phyloP scores from a whole-genome alignment of 495 filamentous ascomycete species.

The Cercophora newfieldiana region DNA sequence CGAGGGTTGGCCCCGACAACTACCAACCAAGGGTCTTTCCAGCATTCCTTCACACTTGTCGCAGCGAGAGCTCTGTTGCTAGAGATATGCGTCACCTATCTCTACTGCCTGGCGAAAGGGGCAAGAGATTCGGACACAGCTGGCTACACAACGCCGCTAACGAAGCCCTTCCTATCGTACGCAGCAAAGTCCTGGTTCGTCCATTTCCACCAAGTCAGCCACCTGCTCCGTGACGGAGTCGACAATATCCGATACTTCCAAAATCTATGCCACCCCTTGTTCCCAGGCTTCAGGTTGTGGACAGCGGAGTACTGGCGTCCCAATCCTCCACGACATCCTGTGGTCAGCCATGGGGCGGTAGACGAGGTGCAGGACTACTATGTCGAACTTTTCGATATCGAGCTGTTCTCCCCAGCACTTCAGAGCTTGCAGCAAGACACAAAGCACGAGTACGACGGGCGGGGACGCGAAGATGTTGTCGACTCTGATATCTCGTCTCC shows the following conservation, averaged over 20 bases:
- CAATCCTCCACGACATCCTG: no score
- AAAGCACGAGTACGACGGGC: no score
- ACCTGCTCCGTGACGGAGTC: not conserved
- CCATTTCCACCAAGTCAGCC: not conserved
- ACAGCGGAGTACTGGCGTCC: no score
- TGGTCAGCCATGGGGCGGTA: no score
- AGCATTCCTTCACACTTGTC: not conserved
- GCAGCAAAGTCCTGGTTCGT: not conserved
- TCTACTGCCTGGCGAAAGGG: not conserved
- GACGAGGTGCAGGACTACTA: no score
- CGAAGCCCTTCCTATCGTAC: not conserved
- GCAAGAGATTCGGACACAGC: not conserved
- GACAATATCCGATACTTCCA: not conserved
- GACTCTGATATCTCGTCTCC: no score
- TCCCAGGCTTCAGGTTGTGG: not conserved
- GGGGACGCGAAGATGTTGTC: no score
- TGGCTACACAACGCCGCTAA: not conserved
- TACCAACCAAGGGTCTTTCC: not conserved
- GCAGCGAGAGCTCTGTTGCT: not conserved
- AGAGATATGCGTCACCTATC: not conserved
- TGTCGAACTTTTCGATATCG: no score
- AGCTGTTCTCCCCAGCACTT: no score
- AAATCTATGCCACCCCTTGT: constrained; percentile 1
- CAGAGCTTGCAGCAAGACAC: no score
- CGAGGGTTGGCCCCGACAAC: not conserved